phyloP scores from a whole-genome alignment of 768 basidiomycete species.

The Leccinum barrowsii region DNA sequence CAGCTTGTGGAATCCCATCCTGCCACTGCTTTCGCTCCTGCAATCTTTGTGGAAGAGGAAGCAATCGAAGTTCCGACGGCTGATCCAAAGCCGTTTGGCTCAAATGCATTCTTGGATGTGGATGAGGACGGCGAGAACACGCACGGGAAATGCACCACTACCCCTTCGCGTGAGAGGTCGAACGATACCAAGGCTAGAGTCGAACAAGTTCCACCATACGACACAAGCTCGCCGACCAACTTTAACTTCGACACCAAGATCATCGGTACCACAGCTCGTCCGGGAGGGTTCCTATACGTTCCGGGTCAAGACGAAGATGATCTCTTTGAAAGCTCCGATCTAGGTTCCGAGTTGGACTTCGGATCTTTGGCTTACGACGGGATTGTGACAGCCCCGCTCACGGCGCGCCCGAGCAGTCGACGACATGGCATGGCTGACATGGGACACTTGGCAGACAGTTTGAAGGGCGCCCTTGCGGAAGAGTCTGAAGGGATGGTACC shows the following conservation, averaged over 20 bases:
- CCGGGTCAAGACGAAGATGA: background rate
- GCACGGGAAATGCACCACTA: background rate
- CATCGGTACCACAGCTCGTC: constrained; percentile 14
- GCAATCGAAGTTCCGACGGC: background rate
- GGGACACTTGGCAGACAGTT: background rate
- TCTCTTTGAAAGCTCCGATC: background rate
- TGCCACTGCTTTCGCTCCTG: constrained; percentile 11
- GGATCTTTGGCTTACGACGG: background rate
- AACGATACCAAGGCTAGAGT: background rate
- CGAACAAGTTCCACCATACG: constrained; percentile 11
- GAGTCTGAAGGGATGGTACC: background rate
- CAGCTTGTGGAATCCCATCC: constrained; percentile 19
- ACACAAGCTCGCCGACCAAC: background rate
- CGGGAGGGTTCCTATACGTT: constrained; percentile 11
- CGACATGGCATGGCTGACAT: constrained; percentile 13
- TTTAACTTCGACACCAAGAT: constrained; percentile 11
- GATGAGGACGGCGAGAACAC: background rate
- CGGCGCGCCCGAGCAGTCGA: background rate
- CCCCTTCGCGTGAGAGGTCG: background rate
- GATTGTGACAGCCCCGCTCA: background rate
- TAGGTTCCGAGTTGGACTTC: background rate
- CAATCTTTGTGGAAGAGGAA: constrained; percentile 22
- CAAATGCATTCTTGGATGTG: constrained; percentile 15
- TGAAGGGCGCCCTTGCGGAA: background rate
- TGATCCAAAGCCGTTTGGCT: constrained; percentile 5